Conservation (phyloP, 2,329 filamentous ascomycete species). For the Trichoderma harzianum region DNA sequence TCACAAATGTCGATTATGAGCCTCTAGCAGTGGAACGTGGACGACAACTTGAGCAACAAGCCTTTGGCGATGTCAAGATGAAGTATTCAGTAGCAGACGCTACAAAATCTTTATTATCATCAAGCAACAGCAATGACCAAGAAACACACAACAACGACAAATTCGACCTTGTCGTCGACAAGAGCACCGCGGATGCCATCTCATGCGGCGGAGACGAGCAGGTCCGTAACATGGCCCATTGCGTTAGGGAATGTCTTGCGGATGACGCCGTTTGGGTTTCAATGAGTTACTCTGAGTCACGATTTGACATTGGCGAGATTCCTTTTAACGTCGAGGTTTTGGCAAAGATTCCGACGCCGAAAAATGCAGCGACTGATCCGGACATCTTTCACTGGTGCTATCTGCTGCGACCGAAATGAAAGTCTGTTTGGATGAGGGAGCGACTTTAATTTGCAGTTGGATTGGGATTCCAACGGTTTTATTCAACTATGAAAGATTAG, state of each 20-base stretch:
- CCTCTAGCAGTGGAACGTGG: conserved; percentile 45
- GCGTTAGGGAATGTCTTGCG: conserved; percentile 35
- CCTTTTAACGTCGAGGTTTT: conserved; percentile 43
- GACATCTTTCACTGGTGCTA: conserved; percentile 48
- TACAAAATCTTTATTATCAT: conserved; percentile 39
- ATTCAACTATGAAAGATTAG: not conserved
- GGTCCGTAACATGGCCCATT: conserved; percentile 37
- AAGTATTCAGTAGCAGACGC: conserved; percentile 44
- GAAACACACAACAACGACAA: conserved; percentile 2
- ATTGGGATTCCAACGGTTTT: not conserved
- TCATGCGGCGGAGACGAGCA: conserved; percentile 42
- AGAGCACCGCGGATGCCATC: conserved; percentile 48
- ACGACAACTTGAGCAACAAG: conserved; percentile 36
- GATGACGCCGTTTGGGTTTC: conserved; percentile 45
- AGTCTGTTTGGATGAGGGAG: no score
- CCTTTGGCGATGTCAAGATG: conserved; percentile 44
- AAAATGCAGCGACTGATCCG: conserved; percentile 41
- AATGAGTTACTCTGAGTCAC: conserved; percentile 43
- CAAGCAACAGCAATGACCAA: not conserved
- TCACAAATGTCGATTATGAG: conserved; percentile 51
- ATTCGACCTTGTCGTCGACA: conserved; percentile 47
- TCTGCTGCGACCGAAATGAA: conserved; percentile 35
- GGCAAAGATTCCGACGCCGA: conserved; percentile 41
- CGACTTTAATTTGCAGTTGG: not conserved
- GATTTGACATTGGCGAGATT: conserved; percentile 38